Base-by-base conservation (phyloP, 2,329 filamentous ascomycete species). In the Colletotrichum horii region DNA sequence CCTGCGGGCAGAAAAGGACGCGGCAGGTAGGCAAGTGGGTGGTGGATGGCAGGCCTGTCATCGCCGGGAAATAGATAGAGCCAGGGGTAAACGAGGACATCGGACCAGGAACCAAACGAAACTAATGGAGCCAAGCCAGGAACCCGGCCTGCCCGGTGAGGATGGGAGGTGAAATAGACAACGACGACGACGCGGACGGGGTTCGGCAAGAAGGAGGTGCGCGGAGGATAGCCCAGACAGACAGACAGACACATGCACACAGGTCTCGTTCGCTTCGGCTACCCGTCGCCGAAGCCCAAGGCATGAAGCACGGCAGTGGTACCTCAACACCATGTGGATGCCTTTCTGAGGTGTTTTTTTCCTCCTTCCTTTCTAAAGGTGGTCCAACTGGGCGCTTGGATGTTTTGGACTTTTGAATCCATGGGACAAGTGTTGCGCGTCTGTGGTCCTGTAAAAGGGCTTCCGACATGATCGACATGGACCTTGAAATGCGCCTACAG, bases 141-240 rank as follows among this genome's bases (percentile, higher is more conserved):
- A 72, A 68, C 24, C 69, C 73, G 69, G 73, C 70, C 16, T 75
- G 62, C 9, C 69, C 73, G 73, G 69, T 58, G 60, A 74, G 28
- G 62, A 58, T 61, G 67, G 68, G 55, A 19, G 67, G 70, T 15
- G 58, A 15, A 65, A 28, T 34, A 64, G 11, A 62, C 19, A 6
- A 11, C 61, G 55, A 36, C 43, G 43, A 48, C n/a, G 43, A 48
- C 19, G n/a, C 22, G 43, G 6, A 61, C 55, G 56, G 67, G 56
- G 55, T 62, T 62, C 67, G 55, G 67, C 32, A 26, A 28, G 56
- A 38, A 61, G 56, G 66, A 69, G 66, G 36, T 38, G 55, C 66
- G 34, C 55, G 34, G 34, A 19, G 19, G 72, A 60, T 56, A 15
- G n/a, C n/a, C n/a, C n/a, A n/a, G 19, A 32, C 34, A 48, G 52